Percentiles rank a stretch among this genome's conserved stretches.
Conservation (phyloP, 495 filamentous ascomycete species). For the Tuber brumale region DNA sequence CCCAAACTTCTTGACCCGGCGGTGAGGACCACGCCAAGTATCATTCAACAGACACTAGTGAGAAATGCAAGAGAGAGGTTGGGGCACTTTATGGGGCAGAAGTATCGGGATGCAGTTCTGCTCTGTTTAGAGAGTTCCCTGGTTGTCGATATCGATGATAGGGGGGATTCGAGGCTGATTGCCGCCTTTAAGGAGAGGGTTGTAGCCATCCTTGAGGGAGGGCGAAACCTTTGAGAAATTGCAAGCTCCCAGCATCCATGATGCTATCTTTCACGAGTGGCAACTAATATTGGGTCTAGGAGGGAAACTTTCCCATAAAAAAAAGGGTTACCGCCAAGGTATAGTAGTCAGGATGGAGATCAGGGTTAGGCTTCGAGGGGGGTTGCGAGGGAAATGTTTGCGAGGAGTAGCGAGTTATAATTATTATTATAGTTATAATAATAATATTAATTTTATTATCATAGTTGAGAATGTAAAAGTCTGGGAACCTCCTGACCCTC, state of each 20-base stretch:
- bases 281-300: background rate
- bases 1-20: background rate
- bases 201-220: slow-evolving; percentile 15
- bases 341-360: background rate
- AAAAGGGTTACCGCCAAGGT: background rate
- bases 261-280: background rate
- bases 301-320: background rate
- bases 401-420: background rate
- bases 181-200: slow-evolving; percentile 21
- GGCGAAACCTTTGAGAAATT: slow-evolving; percentile 4
- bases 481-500: background rate
- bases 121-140: slow-evolving; percentile 13
- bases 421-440: too few relatives aligned
- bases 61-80: slow-evolving; percentile 14
- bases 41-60: slow-evolving; percentile 13
- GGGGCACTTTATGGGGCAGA: slow-evolving; percentile 22
- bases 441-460: too few relatives aligned
- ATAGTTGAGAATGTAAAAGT: background rate
- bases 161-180: slow-evolving; percentile 20
- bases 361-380: background rate
- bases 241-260: background rate
- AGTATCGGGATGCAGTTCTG: slow-evolving; percentile 19
- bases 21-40: background rate
- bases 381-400: background rate
- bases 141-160: slow-evolving; percentile 8